A percentile compares a stretch with the other conserved stretches of the same genome.
Evolutionary conservation across 129 eudicot genomes (phyloP).

Genomic region (Tagetes patula): DNA sequence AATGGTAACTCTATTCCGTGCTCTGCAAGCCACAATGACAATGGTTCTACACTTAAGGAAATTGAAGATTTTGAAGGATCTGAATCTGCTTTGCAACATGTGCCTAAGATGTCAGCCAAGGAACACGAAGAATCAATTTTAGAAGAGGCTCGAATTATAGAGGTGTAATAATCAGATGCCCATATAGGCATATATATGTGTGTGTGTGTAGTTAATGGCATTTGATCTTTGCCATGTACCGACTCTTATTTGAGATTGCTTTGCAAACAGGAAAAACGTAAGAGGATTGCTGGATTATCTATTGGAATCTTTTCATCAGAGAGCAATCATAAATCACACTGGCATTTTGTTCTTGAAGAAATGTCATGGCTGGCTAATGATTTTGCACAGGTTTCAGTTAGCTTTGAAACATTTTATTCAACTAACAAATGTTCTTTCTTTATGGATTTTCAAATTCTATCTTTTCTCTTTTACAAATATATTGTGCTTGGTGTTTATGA

Average conservation of each 20-base stretch:
- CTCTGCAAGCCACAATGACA: conserved; percentile 35
- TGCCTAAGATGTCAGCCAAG: conserved; percentile 39
- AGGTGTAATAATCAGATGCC: conserved; percentile 47
- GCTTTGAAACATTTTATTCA: not conserved
- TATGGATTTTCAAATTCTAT: not conserved
- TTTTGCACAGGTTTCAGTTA: conserved; percentile 81
- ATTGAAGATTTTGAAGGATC: conserved; percentile 36
- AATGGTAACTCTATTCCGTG: conserved; percentile 29
- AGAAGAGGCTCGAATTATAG: conserved; percentile 79
- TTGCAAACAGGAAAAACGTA: conserved; percentile 72
- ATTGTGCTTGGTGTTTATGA: conserved; percentile 8
- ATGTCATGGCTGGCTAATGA: conserved; percentile 98
- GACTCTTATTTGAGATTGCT: conserved; percentile 26
- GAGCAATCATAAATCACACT: conserved; percentile 55
- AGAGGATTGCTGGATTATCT: conserved; percentile 76
- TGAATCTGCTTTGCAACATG: conserved; percentile 38
- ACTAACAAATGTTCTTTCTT: conserved; percentile 6
- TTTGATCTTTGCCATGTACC: conserved; percentile 1
- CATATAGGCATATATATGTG: not conserved
- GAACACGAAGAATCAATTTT: conserved; percentile 80
- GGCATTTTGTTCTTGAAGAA: conserved; percentile 93
- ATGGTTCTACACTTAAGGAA: conserved; percentile 40
- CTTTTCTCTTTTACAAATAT: not conserved
- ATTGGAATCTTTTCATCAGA: conserved; percentile 33
- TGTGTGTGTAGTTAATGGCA: not conserved